Base-by-base conservation (phyloP, 1,139 yeast species). In the Suhomyces guaymorum region DNA sequence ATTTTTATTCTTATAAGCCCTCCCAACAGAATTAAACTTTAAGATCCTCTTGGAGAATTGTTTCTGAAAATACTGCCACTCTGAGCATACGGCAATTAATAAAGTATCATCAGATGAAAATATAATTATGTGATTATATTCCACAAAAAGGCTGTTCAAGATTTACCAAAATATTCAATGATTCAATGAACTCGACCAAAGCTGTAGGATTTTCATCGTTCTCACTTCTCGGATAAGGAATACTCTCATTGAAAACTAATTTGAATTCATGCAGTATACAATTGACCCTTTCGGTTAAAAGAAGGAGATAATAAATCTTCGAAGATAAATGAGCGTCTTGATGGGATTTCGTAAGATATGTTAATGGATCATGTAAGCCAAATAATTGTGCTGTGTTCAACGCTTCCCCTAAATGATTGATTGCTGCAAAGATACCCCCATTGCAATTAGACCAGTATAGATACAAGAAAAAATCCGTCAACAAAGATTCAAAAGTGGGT, bases 391-490 rank as follows among this genome's bases (percentile, higher is more conserved):
- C 69, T 23, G 59, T 52, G 7, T 70, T 51, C 11, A 68, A 62
- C 3, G 71, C 68, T 44, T 68, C 73, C 18, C 70, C 55, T 33
- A 68, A 51, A 41, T 63, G 61, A 25, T 58, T 35, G 9, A 63
- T 52, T 1, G 70, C 64, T 4, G 60, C 56, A 10, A 48, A 42
- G 4, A 51, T 48, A 3, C 60, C 61, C 3, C 58, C 66, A 30
- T 56, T 51, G 22, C 49, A 35, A 38, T 64, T 63, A 28, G 58
- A 55, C 39, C 58, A 60, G 39, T 66, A 63, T 14, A 59, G 57
- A 46, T 64, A 67, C 35, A 68, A 51, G 39, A 66, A 69, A 42
- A 66, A 68, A 7, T 68, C 59, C 3, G 68, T 56, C 17, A 67
- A 44, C 8, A 67, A 41, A 4, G 58, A 50, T 7, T 37, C 35